phyloP scores from a whole-genome alignment of 495 filamentous ascomycete genomes.

The Tuber indicum region DNA sequence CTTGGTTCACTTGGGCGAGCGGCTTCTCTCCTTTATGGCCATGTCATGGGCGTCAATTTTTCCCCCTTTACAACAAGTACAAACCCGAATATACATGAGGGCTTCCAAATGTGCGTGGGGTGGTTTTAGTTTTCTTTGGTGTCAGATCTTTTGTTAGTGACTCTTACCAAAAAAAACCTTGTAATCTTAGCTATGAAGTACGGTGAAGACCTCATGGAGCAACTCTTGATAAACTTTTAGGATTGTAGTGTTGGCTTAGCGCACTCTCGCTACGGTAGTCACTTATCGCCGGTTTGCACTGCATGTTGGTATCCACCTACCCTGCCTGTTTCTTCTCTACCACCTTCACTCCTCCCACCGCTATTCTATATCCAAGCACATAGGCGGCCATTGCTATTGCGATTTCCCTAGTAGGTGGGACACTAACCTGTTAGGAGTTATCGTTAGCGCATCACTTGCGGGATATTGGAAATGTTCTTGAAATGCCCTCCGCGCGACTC shows the following conservation, averaged over 20 bases:
- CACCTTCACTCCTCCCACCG: neutral
- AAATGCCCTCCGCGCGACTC: neutral
- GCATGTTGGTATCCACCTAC: neutral
- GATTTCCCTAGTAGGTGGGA: neutral
- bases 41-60: conserved; percentile 28
- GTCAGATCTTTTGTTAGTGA: neutral
- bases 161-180: neutral
- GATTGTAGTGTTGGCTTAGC: neutral
- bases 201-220: neutral
- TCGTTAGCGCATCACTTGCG: neutral
- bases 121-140: conserved; percentile 7
- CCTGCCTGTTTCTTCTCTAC: neutral
- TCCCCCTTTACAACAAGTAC: neutral
- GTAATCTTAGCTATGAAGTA: neutral
- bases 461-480: neutral
- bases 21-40: conserved; percentile 28
- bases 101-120: conserved; percentile 20
- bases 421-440: neutral
- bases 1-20: conserved; percentile 29
- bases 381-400: neutral
- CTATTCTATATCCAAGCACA: neutral
- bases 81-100: conserved; percentile 19
- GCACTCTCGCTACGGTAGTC: neutral
- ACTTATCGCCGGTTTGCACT: neutral
- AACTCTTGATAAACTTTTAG: neutral